These are phyloP conservation scores for Nicotiana noctiflora DNA, from an alignment of 257 asterid genomes.

Conservation along the genomic window DNA sequence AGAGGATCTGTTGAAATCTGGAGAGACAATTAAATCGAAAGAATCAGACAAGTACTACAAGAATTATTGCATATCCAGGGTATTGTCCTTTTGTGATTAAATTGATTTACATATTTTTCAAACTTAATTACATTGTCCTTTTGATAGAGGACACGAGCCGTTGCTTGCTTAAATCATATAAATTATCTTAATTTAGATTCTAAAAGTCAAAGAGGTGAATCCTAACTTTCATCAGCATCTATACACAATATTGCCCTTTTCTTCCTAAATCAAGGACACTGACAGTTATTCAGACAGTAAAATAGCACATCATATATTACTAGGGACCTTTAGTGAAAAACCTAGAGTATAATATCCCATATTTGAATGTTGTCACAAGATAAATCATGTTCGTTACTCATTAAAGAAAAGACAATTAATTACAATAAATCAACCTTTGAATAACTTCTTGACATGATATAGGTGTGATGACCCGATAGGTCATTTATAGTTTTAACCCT, in stretches of 20 bases:
- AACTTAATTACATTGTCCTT: neutral
- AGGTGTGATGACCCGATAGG: too few species aligned
- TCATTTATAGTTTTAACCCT: too few species aligned
- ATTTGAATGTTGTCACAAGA: neutral
- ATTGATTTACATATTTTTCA: neutral
- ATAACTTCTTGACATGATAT: neutral
- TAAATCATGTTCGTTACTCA: neutral
- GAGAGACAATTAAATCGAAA: neutral
- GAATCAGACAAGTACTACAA: neutral
- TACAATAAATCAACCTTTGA: neutral
- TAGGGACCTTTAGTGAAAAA: neutral
- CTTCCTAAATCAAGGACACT: slow-evolving; percentile 1
- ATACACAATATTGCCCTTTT: neutral
- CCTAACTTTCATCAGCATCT: neutral
- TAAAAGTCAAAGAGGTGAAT: neutral
- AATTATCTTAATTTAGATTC: neutral
- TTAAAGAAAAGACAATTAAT: neutral
- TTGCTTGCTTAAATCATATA: neutral
- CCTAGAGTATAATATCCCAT: neutral
- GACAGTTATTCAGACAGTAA: neutral
- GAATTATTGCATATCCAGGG: neutral
- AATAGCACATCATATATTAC: neutral
- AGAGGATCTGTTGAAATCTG: neutral
- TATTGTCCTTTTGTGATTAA: neutral
- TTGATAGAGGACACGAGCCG: neutral